Evolutionary conservation across 768 basidiomycete species (phyloP).

Genomic region (Paxillus involutus): DNA sequence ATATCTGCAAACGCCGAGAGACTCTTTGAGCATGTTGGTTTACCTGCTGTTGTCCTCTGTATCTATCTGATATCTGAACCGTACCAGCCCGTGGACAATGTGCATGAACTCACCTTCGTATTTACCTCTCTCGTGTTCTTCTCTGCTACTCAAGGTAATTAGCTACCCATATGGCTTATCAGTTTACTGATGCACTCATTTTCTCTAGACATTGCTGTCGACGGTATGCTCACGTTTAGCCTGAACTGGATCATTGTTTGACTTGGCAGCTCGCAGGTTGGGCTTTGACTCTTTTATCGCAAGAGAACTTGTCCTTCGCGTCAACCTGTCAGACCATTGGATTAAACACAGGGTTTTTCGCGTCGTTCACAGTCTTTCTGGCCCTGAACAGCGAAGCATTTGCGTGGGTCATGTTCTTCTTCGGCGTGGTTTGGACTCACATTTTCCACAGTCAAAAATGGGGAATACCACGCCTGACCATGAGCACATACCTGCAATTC

Average conservation of each 20-base stretch:
- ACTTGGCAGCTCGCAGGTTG: slow-evolving; percentile 51
- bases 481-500: slow-evolving; percentile 82
- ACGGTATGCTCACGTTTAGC: slow-evolving; percentile 56
- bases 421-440: slow-evolving; percentile 7
- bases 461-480: slow-evolving; percentile 70
- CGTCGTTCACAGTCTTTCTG: slow-evolving; percentile 96
- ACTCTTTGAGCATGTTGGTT: slow-evolving; percentile 72
- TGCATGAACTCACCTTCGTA: slow-evolving; percentile 73
- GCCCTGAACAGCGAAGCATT: slow-evolving; percentile 96
- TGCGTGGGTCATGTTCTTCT: slow-evolving; percentile 46
- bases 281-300: slow-evolving; percentile 84
- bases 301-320: slow-evolving; percentile 93
- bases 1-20: slow-evolving; percentile 74
- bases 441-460: slow-evolving; percentile 55
- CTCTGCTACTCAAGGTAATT: slow-evolving; percentile 92
- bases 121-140: slow-evolving; percentile 92
- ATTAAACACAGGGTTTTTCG: slow-evolving; percentile 91
- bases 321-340: slow-evolving; percentile 99
- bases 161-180: not conserved
- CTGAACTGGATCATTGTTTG: slow-evolving; percentile 29
- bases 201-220: slow-evolving; percentile 88
- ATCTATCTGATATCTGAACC: slow-evolving; percentile 5
- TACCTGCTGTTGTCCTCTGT: slow-evolving; percentile 3
- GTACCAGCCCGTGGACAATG: slow-evolving; percentile 75
- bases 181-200: slow-evolving; percentile 12